Base-by-base conservation (phyloP, 768 basidiomycete species). In the Asterophora lycoperdoides region DNA sequence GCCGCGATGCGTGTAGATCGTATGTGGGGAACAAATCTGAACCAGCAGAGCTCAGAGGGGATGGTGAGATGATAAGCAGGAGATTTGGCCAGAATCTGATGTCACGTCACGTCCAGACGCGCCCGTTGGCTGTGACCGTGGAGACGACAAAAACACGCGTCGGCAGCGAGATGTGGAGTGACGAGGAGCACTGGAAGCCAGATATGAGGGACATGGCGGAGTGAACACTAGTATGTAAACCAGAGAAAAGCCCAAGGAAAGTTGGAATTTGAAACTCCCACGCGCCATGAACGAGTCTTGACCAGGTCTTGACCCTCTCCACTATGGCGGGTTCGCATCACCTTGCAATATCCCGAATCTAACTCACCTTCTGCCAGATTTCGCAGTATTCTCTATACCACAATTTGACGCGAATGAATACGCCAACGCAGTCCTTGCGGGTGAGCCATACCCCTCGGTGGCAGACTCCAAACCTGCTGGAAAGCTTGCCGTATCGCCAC, bases 331-430 rank as follows among this genome's bases (percentile, higher is more conserved):
- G 44, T 53, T 33, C 34, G 52, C 44, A 10, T 51, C 18, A 14
- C n/a, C 30, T 42, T 28, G 30, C 20, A 51, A 32, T 19, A 4
- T 50, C 28, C 8, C 7, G n/a, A 17, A 14, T 15, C 11, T 39
- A 19, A 13, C 50, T 52, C 29, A 55, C 42, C 9, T 15, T 40
- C 20, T 50, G 35, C 5, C 55, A 84, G 91, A 93, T 55, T 87
- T 93, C 60, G 63, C 82, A 13, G 77, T 84, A 39, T 97, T 96
- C 60, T 74, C 88, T 23, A 75, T 69, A 35, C 64, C 81, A 2
- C 75, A 83, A 29, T 98, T 97, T 64, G 86, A 95, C 63, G 76
- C 90, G 13, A 87, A 89, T 60, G 86, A 88, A 35, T 96, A 94
- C 63, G 94, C 94, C 2, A 93, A 93, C 64, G 83, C 90, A 13